These are phyloP conservation scores for Entoloma clypeatum DNA, from an alignment of 1,284 basidiomycete species.

Conservation along the genomic window DNA sequence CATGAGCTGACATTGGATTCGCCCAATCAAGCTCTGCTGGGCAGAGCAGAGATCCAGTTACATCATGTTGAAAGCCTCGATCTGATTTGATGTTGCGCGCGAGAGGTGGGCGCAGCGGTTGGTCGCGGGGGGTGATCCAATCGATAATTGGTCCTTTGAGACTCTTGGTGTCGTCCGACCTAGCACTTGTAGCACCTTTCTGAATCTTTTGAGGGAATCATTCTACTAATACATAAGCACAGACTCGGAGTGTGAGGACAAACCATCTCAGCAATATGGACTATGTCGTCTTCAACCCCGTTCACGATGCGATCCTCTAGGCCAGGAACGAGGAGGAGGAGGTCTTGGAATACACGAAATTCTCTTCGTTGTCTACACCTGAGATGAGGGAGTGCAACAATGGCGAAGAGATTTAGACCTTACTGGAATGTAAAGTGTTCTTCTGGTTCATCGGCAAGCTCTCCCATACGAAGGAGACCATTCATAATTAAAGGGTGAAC, in stretches of 20 bases:
- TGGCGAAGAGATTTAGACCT: not conserved
- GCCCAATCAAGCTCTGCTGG: conserved; percentile 12
- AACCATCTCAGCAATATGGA: no score
- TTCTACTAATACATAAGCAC: no score
- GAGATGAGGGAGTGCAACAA: not conserved
- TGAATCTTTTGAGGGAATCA: no score
- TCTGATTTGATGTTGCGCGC: conserved; percentile 7
- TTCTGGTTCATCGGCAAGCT: conserved; percentile 7
- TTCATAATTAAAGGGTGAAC: conserved; percentile 7
- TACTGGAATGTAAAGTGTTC: conserved; percentile 3
- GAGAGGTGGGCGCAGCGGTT: conserved; percentile 6
- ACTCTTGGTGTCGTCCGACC: conserved; percentile 10
- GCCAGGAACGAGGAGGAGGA: no score
- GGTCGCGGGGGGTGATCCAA: conserved; percentile 5
- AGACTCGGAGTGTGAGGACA: no score
- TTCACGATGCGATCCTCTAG: no score
- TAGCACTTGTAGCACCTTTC: no score
- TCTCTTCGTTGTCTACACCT: conserved; percentile 8
- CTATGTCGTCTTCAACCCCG: no score
- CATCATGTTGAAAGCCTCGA: conserved; percentile 12
- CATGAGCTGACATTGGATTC: conserved; percentile 6
- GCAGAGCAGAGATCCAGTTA: conserved; percentile 9
- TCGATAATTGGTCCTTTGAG: conserved; percentile 9
- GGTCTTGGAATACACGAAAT: conserved; percentile 6
- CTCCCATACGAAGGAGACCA: conserved; percentile 6